phyloP scores from a whole-genome alignment of 192 early-diverging fungal genomes.

The Powellomyces hirtus region DNA sequence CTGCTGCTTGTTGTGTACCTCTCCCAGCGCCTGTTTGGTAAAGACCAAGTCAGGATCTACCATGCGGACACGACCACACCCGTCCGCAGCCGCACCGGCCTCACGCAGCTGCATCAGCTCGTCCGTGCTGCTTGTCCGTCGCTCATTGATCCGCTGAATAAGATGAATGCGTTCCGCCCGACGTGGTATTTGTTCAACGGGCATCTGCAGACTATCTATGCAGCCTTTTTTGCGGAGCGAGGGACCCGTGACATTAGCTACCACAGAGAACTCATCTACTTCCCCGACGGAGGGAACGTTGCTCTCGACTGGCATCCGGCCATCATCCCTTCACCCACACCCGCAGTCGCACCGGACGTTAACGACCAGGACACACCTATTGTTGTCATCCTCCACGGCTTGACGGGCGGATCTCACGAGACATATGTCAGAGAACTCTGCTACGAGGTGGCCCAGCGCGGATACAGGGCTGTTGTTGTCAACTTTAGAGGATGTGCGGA shows the following conservation, averaged over 20 bases:
- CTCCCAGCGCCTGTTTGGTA: neutral
- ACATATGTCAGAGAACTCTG: constrained; percentile 79
- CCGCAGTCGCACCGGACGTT: constrained; percentile 32
- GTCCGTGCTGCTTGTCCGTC: constrained; percentile 1
- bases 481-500: constrained; percentile 90
- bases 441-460: constrained; percentile 20
- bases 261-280: constrained; percentile 51
- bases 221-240: constrained; percentile 45
- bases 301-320: constrained; percentile 85
- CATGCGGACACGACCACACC: neutral
- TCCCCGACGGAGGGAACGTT: constrained; percentile 82
- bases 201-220: constrained; percentile 78
- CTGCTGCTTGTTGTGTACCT: neutral
- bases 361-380: constrained; percentile 58
- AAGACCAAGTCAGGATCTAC: neutral
- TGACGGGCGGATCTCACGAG: constrained; percentile 92
- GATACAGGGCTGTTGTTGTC: constrained; percentile 76
- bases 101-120: constrained; percentile 1
- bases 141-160: neutral
- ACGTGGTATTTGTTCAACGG: constrained; percentile 70
- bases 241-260: constrained; percentile 51
- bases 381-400: constrained; percentile 81
- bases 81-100: neutral
- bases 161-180: constrained; percentile 54
- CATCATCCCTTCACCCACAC: constrained; percentile 22